Evolutionary conservation across 1,284 basidiomycete genomes (phyloP), one percentile per base, ranked within the genome.

Genomic region (Malassezia restricta): DNA sequence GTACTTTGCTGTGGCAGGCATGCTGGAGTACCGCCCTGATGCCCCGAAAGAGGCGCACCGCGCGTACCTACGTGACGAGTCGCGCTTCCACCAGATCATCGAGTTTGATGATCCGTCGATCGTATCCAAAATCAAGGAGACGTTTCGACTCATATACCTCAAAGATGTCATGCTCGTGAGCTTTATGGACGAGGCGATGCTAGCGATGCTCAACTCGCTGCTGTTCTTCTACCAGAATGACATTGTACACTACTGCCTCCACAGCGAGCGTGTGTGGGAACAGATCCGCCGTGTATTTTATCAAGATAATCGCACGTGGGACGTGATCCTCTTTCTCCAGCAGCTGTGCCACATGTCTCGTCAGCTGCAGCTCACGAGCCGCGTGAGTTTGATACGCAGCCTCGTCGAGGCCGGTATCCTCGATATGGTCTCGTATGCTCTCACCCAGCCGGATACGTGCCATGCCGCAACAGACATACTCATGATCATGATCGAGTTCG

Each of bases 181-280:
- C 6, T 83, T 86, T 2, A 80, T 96, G 41, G 92, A 99, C 68
- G 92, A 99, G 73, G 86, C 88, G 1, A 95, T 90, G 0, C 94
- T 95, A 78, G 90, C 90, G 65, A 88, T 95, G 64, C 81, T 98
- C 66, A 95, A 90, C 75, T 89, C 88, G 14, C 87, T 88, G 75
- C 88, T 98, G 73, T 92, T 96, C 73, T 98, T 92, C 80, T 94
- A 96, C 76, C 92, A 99, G 75, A 90, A 92, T 66, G 92, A 98
- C 75, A 96, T 98, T 68, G 88, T 96, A 70, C 83, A 80, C 49
- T 84, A 92, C 72, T 82, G 95, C 43, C 85, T 90, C 68, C 80
- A 79, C 51, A 86, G 91, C 68, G 80, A 81, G 5, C 71, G 75
- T 5, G 85, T 95, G 71, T 77, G 96, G 28, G 77, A 79, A 32